Conservation (phyloP, 2,329 filamentous ascomycete genomes). For the Neodidymelliopsis sp. region DNA sequence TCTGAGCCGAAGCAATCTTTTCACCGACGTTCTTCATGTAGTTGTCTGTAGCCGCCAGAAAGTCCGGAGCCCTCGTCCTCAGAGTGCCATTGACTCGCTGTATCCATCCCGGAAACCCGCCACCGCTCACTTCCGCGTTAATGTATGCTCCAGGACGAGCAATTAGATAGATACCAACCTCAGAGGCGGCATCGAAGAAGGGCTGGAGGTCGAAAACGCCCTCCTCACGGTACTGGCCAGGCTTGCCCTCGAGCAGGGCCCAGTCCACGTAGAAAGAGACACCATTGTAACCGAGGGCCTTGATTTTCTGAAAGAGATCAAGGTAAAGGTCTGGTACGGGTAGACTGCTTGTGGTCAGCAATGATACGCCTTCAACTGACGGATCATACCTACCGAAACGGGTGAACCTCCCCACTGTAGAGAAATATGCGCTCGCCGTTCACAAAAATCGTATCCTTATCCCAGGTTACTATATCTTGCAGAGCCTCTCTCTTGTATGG, state of each 20-base stretch:
- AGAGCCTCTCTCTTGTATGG: slow-evolving; percentile 59
- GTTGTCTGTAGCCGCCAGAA: slow-evolving; percentile 70
- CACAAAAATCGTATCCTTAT: slow-evolving; percentile 74
- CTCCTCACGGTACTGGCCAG: slow-evolving; percentile 71
- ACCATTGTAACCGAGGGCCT: slow-evolving; percentile 78
- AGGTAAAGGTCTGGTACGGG: slow-evolving; percentile 70
- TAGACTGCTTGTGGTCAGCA: slow-evolving; percentile 50
- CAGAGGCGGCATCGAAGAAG: slow-evolving; percentile 77
- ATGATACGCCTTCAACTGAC: not conserved
- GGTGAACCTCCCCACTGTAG: slow-evolving; percentile 78
- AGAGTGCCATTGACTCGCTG: slow-evolving; percentile 71
- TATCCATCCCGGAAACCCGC: slow-evolving; percentile 83
- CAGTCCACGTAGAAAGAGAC: slow-evolving; percentile 83
- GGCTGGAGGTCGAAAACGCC: slow-evolving; percentile 76
- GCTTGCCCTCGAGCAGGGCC: slow-evolving; percentile 78
- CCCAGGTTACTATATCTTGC: slow-evolving; percentile 72
- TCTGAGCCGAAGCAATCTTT: slow-evolving; percentile 77
- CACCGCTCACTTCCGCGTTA: slow-evolving; percentile 78
- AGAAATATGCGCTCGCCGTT: slow-evolving; percentile 74
- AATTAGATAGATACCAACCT: slow-evolving; percentile 79
- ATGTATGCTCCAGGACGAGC: slow-evolving; percentile 76
- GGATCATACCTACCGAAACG: slow-evolving; percentile 59
- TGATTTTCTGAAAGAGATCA: slow-evolving; percentile 84
- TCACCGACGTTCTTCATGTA: slow-evolving; percentile 69
- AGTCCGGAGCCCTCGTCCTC: slow-evolving; percentile 68